A percentile compares a stretch with the other conserved stretches of the same genome.
These are phyloP conservation scores for Aureobasidium sp. DNA, from an alignment of 2,329 filamentous ascomycete genomes.

Conservation along the genomic window DNA sequence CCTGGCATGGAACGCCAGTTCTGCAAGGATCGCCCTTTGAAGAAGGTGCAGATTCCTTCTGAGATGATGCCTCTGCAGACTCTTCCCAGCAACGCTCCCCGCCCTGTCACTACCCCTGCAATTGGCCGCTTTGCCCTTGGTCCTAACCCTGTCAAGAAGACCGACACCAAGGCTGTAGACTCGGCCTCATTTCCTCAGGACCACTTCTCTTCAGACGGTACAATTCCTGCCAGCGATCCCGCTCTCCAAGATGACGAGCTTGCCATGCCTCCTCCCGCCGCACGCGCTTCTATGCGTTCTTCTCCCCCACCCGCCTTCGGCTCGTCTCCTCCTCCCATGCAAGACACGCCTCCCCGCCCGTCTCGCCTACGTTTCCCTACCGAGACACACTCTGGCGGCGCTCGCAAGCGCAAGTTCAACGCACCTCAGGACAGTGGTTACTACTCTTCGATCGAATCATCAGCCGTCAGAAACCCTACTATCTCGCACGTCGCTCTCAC, in stretches of 20 bases:
- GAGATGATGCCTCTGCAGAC: slow-evolving; percentile 26
- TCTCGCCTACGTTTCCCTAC: slow-evolving; percentile 45
- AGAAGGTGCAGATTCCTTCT: slow-evolving; percentile 51
- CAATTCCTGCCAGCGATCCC: slow-evolving; percentile 45
- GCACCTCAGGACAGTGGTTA: slow-evolving; percentile 93
- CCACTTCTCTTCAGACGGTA: slow-evolving; percentile 45
- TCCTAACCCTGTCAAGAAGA: slow-evolving; percentile 24
- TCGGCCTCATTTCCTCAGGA: slow-evolving; percentile 46
- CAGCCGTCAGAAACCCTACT: slow-evolving; percentile 61
- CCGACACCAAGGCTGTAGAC: slow-evolving; percentile 39
- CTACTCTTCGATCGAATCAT: slow-evolving; percentile 92
- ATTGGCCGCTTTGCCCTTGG: slow-evolving; percentile 30
- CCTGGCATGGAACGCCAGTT: slow-evolving; percentile 85
- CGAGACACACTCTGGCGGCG: slow-evolving; percentile 55
- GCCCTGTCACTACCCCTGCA: slow-evolving; percentile 34
- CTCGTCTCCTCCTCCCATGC: slow-evolving; percentile 89
- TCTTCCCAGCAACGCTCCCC: slow-evolving; percentile 19
- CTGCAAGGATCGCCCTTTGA: slow-evolving; percentile 59
- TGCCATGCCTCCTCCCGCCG: slow-evolving; percentile 36
- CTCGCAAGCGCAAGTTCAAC: slow-evolving; percentile 68
- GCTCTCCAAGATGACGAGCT: slow-evolving; percentile 42
- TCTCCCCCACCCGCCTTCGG: slow-evolving; percentile 69
- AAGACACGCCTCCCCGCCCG: slow-evolving; percentile 69
- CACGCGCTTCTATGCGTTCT: slow-evolving; percentile 45
- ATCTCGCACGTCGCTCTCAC: slow-evolving; percentile 56